Evolutionary conservation across 495 filamentous ascomycete species (phyloP), one percentile per base, ranked within the genome.

Genomic region (Paragyromitra xinjiangensis): DNA sequence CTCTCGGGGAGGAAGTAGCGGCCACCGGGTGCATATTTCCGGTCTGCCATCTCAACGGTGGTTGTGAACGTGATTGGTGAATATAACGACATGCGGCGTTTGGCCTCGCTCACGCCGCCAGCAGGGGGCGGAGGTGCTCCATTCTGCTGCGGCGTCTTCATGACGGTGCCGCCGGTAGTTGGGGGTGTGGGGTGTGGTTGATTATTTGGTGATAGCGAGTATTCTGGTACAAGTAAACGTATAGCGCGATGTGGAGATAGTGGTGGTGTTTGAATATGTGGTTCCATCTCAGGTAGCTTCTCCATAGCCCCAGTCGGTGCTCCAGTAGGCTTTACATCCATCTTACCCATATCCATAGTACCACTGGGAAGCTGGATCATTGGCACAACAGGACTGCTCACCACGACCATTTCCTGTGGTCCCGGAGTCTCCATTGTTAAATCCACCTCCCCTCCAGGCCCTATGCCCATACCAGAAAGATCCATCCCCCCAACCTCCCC

Each of bases 11-110:
- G 45, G 51, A 81, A 83, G 68, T 81, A 83, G 14, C 81, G 79
- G 22, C 81, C 81, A 7, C 81, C 81, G 3, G 79, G 81, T 8
- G 78, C 78, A 69, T 83, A 83, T 24, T 82, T 83, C 37, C 73
- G 64, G 44, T 83, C 81, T 12, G 81, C 74, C 81, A 81, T 81
- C 64, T 81, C 81, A 9, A 83, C 68, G 8, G 67, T 78, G 16
- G 82, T 71, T 16, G 81, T 72, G 53, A 83, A 83, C 0, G 67
- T 71, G 39, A 83, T 76, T 9, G 81, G 81, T 1, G 81, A 75
- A 69, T 83, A 83, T n/a, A 83, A 29, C 3, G 81, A 83, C 58
- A 70, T 69, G 24, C 81, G 61, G 9, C 80, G 80, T 58, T 81
- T 79, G 0, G 77, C 77, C 34, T 79, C 77, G 9, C 51, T 79